Evolutionary conservation across 345 rosid species (phyloP).

Genomic region (Populus deltoides): DNA sequence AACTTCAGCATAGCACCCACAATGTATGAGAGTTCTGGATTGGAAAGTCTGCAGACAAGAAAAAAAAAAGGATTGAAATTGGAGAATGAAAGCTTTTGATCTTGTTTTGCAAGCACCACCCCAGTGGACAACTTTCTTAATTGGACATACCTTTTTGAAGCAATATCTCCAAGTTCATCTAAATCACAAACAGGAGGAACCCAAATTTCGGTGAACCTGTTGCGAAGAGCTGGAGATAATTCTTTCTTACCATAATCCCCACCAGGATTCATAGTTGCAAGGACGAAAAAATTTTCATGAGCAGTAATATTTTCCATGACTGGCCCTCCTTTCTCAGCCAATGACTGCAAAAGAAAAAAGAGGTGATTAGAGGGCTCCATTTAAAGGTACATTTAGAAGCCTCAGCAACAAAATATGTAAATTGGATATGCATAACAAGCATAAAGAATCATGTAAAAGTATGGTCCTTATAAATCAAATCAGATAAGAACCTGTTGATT

Average conservation of each 20-base stretch:
- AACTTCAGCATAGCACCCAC: conserved; percentile 66
- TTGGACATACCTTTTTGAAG: conserved; percentile 50
- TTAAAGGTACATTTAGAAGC: not conserved
- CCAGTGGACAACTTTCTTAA: conserved; percentile 1
- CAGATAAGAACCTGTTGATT: not conserved
- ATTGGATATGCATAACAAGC: not conserved
- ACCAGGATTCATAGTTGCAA: conserved; percentile 99
- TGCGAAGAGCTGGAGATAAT: conserved; percentile 93
- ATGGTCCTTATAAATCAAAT: not conserved
- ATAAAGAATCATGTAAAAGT: not conserved
- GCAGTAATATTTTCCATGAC: conserved; percentile 72
- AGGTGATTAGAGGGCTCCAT: not conserved
- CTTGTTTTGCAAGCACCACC: not conserved
- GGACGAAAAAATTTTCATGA: conserved; percentile 62
- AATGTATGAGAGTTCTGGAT: conserved; percentile 37
- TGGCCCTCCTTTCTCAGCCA: conserved; percentile 95
- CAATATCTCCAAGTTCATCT: conserved; percentile 72
- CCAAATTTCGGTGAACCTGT: conserved; percentile 98
- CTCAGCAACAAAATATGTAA: no score
- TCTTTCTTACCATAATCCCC: conserved; percentile 99
- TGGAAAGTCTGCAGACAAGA: conserved; percentile 42
- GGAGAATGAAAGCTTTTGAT: not conserved
- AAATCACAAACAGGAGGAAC: conserved; percentile 69
- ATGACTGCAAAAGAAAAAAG: conserved; percentile 47
- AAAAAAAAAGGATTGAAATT: not conserved